These are phyloP conservation scores for Pachyrhizus erosus DNA, from an alignment of 306 rosid genomes.

Conservation along the genomic window DNA sequence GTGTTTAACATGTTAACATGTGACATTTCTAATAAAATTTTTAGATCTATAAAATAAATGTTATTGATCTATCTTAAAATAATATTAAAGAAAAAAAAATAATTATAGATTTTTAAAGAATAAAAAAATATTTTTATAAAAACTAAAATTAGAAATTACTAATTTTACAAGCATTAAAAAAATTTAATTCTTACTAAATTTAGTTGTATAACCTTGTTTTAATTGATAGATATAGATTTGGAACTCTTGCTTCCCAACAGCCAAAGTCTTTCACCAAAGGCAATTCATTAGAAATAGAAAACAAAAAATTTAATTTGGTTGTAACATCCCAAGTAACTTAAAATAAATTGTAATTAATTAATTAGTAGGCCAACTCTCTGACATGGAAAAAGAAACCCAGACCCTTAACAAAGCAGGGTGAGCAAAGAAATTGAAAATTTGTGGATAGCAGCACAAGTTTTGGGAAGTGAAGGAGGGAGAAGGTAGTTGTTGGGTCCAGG, in stretches of 20 bases:
- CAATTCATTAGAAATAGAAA: background rate
- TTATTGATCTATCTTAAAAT: too few relatives aligned
- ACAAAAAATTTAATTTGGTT: background rate
- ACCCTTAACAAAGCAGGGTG: background rate
- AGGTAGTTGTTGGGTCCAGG: slow-evolving; percentile 18
- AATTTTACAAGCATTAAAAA: too few relatives aligned
- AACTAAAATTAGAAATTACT: too few relatives aligned
- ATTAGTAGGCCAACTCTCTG: slow-evolving; percentile 6
- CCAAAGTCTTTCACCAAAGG: background rate
- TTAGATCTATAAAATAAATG: too few relatives aligned
- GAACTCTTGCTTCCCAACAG: background rate
- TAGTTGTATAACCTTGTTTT: background rate
- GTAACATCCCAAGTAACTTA: background rate
- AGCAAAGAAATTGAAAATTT: slow-evolving; percentile 23
- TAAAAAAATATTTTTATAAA: too few relatives aligned
- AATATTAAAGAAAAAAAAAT: too few relatives aligned
- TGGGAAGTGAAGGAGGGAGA: background rate
- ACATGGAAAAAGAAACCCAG: background rate
- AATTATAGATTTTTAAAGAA: too few relatives aligned
- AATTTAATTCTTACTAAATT: background rate
- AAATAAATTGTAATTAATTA: slow-evolving; percentile 13
- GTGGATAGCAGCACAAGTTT: background rate
- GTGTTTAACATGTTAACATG: too few relatives aligned
- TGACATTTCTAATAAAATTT: too few relatives aligned
- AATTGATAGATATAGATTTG: background rate